Percentiles rank a stretch among this genome's conserved stretches.
Conservation (phyloP, 2,329 filamentous ascomycete genomes). For the Aspergillus clavatus region DNA sequence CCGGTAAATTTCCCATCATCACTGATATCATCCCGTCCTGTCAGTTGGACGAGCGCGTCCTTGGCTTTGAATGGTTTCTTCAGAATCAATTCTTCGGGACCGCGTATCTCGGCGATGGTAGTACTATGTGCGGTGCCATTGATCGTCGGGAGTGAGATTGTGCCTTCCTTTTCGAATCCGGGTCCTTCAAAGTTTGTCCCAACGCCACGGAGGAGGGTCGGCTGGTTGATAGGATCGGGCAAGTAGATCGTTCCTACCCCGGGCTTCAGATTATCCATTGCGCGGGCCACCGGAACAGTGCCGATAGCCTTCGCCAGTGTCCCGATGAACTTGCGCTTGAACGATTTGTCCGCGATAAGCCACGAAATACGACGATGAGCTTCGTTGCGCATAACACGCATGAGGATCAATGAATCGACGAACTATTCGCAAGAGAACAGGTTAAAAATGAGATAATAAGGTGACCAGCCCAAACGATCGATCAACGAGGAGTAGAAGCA, state of each 20-base stretch:
- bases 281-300: slow-evolving; percentile 86
- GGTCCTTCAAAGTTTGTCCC: slow-evolving; percentile 74
- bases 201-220: slow-evolving; percentile 71
- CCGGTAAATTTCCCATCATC: slow-evolving; percentile 59
- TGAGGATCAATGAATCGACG: slow-evolving; percentile 88
- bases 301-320: slow-evolving; percentile 79
- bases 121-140: slow-evolving; percentile 76
- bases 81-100: slow-evolving; percentile 73
- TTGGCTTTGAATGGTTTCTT: slow-evolving; percentile 83
- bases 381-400: slow-evolving; percentile 82
- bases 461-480: too few species aligned
- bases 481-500: too few species aligned
- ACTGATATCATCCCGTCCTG: slow-evolving; percentile 68
- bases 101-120: slow-evolving; percentile 75
- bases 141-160: slow-evolving; percentile 79
- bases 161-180: slow-evolving; percentile 70
- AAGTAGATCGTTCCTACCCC: slow-evolving; percentile 78
- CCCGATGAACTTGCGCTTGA: slow-evolving; percentile 83
- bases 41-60: slow-evolving; percentile 73
- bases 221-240: slow-evolving; percentile 79
- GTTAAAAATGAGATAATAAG: slow-evolving; percentile 10
- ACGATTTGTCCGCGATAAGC: slow-evolving; percentile 92
- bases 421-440: slow-evolving; percentile 55
- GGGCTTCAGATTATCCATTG: slow-evolving; percentile 80
- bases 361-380: slow-evolving; percentile 84